Base-by-base conservation (phyloP, 768 basidiomycete species). In the Kwoniella pini region DNA sequence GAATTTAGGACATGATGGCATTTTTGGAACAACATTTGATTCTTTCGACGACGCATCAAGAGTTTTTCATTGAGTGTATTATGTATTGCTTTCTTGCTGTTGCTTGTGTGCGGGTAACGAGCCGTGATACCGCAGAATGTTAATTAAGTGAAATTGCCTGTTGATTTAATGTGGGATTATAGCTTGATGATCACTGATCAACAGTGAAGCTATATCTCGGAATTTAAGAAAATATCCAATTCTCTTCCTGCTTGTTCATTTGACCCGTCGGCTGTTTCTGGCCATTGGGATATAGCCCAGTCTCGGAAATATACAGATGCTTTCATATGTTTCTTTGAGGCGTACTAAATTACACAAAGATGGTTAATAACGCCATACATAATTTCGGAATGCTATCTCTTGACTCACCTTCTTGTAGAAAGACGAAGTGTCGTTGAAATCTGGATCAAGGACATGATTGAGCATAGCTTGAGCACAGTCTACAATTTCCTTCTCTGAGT, bases 401-500 rank as follows among this genome's bases (percentile, higher is more conserved):
- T 43, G 13, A 31, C 39, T 61, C 26, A 72, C 71, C 66, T 97
- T 96, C 80, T 88, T 88, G 81, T 84, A 86, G 75, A 96, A 87
- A 27, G 85, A 85, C 51, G 90, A 85, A 60, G 92, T 88, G 48
- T 82, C 82, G 50, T 87, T 62, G 57, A 71, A 65, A 13, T 65
- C 68, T 6, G 73, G 75, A 48, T 77, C 74, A 28, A 92, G 81
- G 59, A 95, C 81, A 72, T 92, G 94, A 78, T 91, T 89, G 68
- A 96, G 74, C 89, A 96, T 92, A 63, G 89, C 70, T 72, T 88
- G 89, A 0, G 90, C 94, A 0, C 85, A 86, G 0, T 90, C 89
- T 30, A 93, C 79, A 44, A 97, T 77, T 53, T 87, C 86, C 38
- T 84, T 84, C 79, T 94, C 90, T 3, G 87, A 80, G 77, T 92